Evolutionary conservation across 169 alveolate species (phyloP), one percentile per base, ranked within the genome.

Genomic region (Neospora caninum): DNA sequence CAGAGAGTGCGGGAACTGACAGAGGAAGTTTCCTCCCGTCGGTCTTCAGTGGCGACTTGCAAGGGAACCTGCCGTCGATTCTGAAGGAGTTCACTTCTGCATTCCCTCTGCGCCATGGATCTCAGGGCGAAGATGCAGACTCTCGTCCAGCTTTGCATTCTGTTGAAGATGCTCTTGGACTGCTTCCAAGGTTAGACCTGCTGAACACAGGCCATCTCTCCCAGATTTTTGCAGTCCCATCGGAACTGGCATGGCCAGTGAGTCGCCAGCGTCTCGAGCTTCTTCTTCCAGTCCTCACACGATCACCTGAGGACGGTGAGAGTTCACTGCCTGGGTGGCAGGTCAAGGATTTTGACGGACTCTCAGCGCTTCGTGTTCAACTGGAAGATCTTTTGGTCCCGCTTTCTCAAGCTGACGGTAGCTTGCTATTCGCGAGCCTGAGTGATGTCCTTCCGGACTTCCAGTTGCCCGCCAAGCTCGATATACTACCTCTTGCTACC

Each of bases 211-310:
- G 41, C 42, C 53, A 31, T 10, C 9, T 82, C 41, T 22, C 64
- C 38, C 43, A 82, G 89, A 82, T 82, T 13, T 82, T 82, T 31
- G 89, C 89, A 39, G 64, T 82, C 64, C 89, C 89, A 42, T 29
- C 89, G 27, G 89, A 82, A 18, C 53, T 82, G 20, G 89, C 53
- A 16, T 82, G 89, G 89, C 89, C 89, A 22, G 64, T 82, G 16
- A 36, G 67, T 7, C 89, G 89, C 6, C 64, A 38, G 69, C n/a
- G 67, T 9, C 89, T 82, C 41, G 89, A 38, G 54, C 89, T 82
- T 38, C 64, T 82, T 10, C 89, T 82, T 4, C 89, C 89, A 39
- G 89, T 82, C 27, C 34, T 82, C 53, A 82, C 89, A 22, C 53
- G 89, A 22, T 31, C 84, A 9, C 0, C 39, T 22, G 45, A n/a